Evolutionary conservation across 495 filamentous ascomycete genomes (phyloP), one percentile per base, ranked within the genome.

Genomic region (Penicillium alfredii): DNA sequence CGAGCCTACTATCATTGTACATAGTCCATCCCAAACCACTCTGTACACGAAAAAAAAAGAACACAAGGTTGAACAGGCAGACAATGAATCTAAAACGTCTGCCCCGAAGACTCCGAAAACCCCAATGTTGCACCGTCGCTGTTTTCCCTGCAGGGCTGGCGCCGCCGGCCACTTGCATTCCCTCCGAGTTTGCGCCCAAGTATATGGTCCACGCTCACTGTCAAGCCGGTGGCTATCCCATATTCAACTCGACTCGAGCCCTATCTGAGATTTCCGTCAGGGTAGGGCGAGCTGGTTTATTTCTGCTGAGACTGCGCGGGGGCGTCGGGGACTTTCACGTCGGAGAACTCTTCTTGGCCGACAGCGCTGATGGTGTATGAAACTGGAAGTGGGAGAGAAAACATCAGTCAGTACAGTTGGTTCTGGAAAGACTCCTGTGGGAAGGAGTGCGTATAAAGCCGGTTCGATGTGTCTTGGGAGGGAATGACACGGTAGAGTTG

Each of bases 341-440:
- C 92, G 49, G 90, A 86, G 74, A 99, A 99, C 42, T 99, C 88
- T 60, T 99, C 92, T 65, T 97, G 93, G 22, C 88, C 82, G 54
- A 99, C 81, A 15, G 84, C 88, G 34, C 68, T 72, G 55, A 99
- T 84, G 6, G 92, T 97, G 63, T 83, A 97, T 34, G 77, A 64
- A 56, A 95, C 92, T 98, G 41, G 34, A 33, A 17, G 23, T 4
- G 23, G 8, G 6, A 16, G 11, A 15, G 17, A 28, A n/a, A 5
- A 6, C 11, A 12, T 30, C 16, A 25, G 36, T 31, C 24, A 46
- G 39, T 8, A 20, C 6, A n/a, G 25, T 14, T 17, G 29, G 16
- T 42, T 17, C 10, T 33, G 17, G 10, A 35, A 25, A 7, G 23
- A n/a, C 23, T 9, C 8, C 8, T n/a, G 23, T 8, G 8, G 23